Conservation (phyloP, 1,284 basidiomycete genomes). For the Pseudozyma thailandica region DNA sequence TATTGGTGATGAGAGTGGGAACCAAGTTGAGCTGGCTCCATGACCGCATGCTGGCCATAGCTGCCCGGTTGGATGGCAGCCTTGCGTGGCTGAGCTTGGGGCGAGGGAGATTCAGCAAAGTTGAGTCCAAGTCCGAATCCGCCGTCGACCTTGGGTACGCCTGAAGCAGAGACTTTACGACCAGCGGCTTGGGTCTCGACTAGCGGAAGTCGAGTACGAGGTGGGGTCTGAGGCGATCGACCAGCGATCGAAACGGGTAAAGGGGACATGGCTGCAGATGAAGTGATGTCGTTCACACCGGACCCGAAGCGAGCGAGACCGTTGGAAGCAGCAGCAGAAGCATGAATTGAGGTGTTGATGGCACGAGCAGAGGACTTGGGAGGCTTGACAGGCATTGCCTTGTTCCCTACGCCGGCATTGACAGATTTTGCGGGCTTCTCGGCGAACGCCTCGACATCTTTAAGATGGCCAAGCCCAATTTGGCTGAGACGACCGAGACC, state of each 20-base stretch:
- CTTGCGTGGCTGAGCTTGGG: slow-evolving; percentile 25
- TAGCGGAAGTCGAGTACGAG: slow-evolving; percentile 15
- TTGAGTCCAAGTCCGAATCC: slow-evolving; percentile 48
- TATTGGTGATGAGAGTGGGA: slow-evolving; percentile 6
- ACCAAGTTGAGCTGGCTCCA: slow-evolving; percentile 7
- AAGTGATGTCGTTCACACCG: slow-evolving; percentile 29
- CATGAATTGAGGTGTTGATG: not conserved
- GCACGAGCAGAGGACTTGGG: slow-evolving; percentile 45
- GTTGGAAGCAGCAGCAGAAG: slow-evolving; percentile 8
- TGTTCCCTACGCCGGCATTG: slow-evolving; percentile 3
- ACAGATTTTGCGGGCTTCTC: slow-evolving; percentile 18
- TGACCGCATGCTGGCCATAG: slow-evolving; percentile 23
- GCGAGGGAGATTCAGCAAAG: slow-evolving; percentile 46
- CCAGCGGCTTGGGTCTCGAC: slow-evolving; percentile 12
- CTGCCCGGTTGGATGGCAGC: slow-evolving; percentile 23
- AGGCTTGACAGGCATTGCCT: slow-evolving; percentile 37
- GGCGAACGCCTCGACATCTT: slow-evolving; percentile 25
- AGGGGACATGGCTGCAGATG: slow-evolving; percentile 39
- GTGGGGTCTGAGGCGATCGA: slow-evolving; percentile 46
- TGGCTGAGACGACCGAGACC: slow-evolving; percentile 51
- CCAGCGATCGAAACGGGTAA: slow-evolving; percentile 47
- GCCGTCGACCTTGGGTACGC: slow-evolving; percentile 29
- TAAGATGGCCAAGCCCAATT: slow-evolving; percentile 38
- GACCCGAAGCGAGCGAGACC: slow-evolving; percentile 21
- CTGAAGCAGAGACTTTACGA: slow-evolving; percentile 34